These are phyloP conservation scores for Cercospora brassicicola DNA, from an alignment of 2,329 filamentous ascomycete species.

Conservation along the genomic window DNA sequence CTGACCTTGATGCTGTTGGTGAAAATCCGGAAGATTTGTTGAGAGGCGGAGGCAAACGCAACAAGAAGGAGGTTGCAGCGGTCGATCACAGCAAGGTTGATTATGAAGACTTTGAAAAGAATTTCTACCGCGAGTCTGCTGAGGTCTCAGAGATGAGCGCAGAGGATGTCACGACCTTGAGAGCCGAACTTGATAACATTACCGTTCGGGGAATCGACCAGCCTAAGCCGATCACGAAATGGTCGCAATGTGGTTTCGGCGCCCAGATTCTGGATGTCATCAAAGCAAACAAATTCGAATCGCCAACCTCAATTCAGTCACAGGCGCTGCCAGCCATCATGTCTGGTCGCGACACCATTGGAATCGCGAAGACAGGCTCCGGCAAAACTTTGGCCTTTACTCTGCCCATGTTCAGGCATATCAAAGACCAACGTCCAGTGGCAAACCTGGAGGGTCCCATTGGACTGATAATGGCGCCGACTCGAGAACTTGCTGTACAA, in stretches of 20 bases:
- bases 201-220: conserved; percentile 86
- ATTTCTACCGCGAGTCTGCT: conserved; percentile 88
- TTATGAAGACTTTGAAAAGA: conserved; percentile 83
- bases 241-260: conserved; percentile 91
- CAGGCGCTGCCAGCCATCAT: conserved; percentile 94
- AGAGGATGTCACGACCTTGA: conserved; percentile 76
- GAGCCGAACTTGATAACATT: conserved; percentile 89
- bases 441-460: conserved; percentile 85
- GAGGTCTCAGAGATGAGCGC: conserved; percentile 82
- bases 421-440: conserved; percentile 84
- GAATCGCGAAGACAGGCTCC: conserved; percentile 94
- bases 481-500: conserved; percentile 87
- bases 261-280: conserved; percentile 85
- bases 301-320: conserved; percentile 89
- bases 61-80: conserved; percentile 92
- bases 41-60: conserved; percentile 62
- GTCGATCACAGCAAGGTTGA: conserved; percentile 85
- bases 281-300: conserved; percentile 75
- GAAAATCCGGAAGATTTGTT: conserved; percentile 65
- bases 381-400: conserved; percentile 96
- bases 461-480: conserved; percentile 87
- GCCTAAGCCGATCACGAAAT: conserved; percentile 92
- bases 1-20: conserved; percentile 62
- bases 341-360: conserved; percentile 93
- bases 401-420: conserved; percentile 95